Evolutionary conservation across 495 filamentous ascomycete species (phyloP).

Genomic region (Chaetomium cochliodes): DNA sequence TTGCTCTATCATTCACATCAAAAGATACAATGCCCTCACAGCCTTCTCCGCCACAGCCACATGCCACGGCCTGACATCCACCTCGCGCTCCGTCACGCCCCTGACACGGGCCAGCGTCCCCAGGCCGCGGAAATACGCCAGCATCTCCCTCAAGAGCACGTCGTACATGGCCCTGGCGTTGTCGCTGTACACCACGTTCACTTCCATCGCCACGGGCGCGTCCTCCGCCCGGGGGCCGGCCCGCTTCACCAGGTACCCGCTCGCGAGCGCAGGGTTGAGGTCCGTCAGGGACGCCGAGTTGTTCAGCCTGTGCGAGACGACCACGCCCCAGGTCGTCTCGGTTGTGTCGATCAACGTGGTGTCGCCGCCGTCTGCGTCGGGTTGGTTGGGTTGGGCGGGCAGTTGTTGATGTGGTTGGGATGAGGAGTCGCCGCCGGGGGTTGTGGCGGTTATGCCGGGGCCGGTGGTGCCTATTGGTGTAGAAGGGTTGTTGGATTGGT

Average conservation of each 20-base stretch:
- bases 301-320: slow-evolving; percentile 70
- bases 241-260: slow-evolving; percentile 76
- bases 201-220: slow-evolving; percentile 60
- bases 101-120: slow-evolving; percentile 68
- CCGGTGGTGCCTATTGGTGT: slow-evolving; percentile 52
- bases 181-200: slow-evolving; percentile 64
- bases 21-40: slow-evolving; percentile 54
- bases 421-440: slow-evolving; percentile 50
- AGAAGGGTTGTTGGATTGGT: slow-evolving; percentile 51
- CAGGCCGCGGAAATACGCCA: slow-evolving; percentile 74
- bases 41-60: slow-evolving; percentile 74
- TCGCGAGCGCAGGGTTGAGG: slow-evolving; percentile 62
- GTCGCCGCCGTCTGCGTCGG: slow-evolving; percentile 61
- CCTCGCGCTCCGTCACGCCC: slow-evolving; percentile 61
- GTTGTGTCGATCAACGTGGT: slow-evolving; percentile 71
- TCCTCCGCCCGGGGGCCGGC: slow-evolving; percentile 61
- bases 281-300: slow-evolving; percentile 63
- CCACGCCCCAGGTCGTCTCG: slow-evolving; percentile 79
- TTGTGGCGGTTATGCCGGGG: slow-evolving; percentile 53
- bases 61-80: slow-evolving; percentile 78
- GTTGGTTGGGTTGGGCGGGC: slow-evolving; percentile 9
- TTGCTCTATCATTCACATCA: slow-evolving; percentile 46
- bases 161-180: slow-evolving; percentile 54
- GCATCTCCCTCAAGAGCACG: slow-evolving; percentile 63
- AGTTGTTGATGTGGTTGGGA: slow-evolving; percentile 23